phyloP scores from a whole-genome alignment of 2,329 filamentous ascomycete genomes.

The Cladosporium sp. region DNA sequence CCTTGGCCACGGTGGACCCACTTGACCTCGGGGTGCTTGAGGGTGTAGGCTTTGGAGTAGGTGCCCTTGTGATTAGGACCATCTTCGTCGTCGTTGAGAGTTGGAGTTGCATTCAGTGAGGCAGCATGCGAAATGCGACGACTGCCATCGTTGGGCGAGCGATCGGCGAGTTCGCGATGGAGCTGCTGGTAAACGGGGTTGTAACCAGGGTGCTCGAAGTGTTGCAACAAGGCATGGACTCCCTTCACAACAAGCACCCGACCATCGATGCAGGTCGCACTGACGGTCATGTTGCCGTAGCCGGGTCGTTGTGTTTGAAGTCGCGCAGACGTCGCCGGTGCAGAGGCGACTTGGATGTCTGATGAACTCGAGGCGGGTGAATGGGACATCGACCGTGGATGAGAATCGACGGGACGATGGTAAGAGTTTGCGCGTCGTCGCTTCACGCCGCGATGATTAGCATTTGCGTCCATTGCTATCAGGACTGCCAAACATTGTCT shows the following conservation, averaged over 20 bases:
- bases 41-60: conserved; percentile 28
- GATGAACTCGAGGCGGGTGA: conserved; percentile 22
- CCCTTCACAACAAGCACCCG: conserved; percentile 1
- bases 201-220: not conserved
- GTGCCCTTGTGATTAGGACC: conserved; percentile 29
- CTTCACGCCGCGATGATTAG: conserved; percentile 9
- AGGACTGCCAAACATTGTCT: not conserved
- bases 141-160: not conserved
- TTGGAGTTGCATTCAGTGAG: conserved; percentile 6
- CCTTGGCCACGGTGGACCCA: conserved; percentile 34
- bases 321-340: not conserved
- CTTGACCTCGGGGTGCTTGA: conserved; percentile 27
- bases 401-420: not conserved
- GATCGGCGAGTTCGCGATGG: not conserved
- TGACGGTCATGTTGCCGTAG: conserved; percentile 5
- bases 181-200: too few relatives aligned
- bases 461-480: conserved; percentile 7
- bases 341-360: conserved; percentile 24
- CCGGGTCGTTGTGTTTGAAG: not conserved
- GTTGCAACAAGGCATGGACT: not conserved
- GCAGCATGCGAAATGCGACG: not conserved
- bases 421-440: not conserved
- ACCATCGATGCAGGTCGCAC: not conserved
- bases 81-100: conserved; percentile 15
- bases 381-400: conserved; percentile 4